Base-by-base conservation (phyloP, 768 basidiomycete genomes). In the Suillus occidentalis region DNA sequence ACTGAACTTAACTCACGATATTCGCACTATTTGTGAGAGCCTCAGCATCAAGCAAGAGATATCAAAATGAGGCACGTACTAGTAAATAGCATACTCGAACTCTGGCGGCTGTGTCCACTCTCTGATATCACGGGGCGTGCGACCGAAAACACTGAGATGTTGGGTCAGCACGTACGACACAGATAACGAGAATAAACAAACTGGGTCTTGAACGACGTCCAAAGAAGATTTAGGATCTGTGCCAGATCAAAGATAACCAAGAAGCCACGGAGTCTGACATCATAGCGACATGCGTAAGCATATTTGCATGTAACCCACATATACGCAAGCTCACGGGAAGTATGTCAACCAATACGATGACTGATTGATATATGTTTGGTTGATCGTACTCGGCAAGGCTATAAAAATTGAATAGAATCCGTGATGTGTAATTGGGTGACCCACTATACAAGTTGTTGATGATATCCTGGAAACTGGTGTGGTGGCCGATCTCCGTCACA, bases 201-300 rank as follows among this genome's bases (percentile, higher is more conserved):
- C 91, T 81, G 86, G 22, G 91, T 95, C 79, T 89, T 90, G 82
- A 96, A 82, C n/a, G 87, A 90, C 49, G 91, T 82, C 86, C 88
- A 91, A 42, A 95, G 70, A 31, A 99, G 83, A 72, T 97, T 97
- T 78, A 99, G 77, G 60, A 99, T 87, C 77, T 99, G 97, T 7
- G 97, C 97, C 40, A 99, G 81, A 75, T 99, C 97, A 73, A 99
- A 99, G 63, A 98, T 82, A 12, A 88, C 91, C 49, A 99, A 85
- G 85, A 98, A 97, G 31, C 96, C 97, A 73, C 97, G 93, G 43
- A 99, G 82, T 8, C 92, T 94, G 68, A 25, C 70, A 49, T 37
- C 40, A 34, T 43, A 10, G 0, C 14, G 42, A 42, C 52, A 39
- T 7, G 31, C 53, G 42, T 72, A 39, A 70, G 65, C 18, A 60